Conservation (phyloP, 768 basidiomycete species). For the Ephemerocybe angulata region DNA sequence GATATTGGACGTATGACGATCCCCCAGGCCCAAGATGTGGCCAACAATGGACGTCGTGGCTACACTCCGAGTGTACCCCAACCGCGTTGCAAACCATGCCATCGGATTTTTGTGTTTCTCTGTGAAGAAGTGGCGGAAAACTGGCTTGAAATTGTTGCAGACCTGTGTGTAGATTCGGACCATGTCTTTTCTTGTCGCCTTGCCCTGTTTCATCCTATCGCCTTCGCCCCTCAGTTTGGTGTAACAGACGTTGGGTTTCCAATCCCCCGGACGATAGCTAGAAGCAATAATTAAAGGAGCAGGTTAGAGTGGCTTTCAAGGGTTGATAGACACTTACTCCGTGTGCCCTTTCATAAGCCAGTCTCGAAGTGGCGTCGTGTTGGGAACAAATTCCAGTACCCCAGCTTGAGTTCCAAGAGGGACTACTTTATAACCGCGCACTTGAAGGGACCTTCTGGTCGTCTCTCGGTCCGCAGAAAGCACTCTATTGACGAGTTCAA, state of each 20-base stretch:
- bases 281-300: neutral
- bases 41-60: constrained; percentile 94
- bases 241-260: too few species aligned
- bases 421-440: constrained; percentile 86
- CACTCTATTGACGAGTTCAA: constrained; percentile 80
- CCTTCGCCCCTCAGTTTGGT: constrained; percentile 30
- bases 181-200: constrained; percentile 22
- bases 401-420: constrained; percentile 80
- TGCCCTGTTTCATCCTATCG: constrained; percentile 6
- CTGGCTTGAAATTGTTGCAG: constrained; percentile 61
- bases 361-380: constrained; percentile 59
- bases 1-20: constrained; percentile 91
- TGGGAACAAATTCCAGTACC: constrained; percentile 84
- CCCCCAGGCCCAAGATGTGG: constrained; percentile 87
- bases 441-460: constrained; percentile 60
- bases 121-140: constrained; percentile 93
- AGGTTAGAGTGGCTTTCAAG: neutral
- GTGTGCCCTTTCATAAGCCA: constrained; percentile 67
- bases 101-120: constrained; percentile 86
- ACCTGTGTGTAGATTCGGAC: constrained; percentile 32
- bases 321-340: constrained; percentile 53
- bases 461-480: constrained; percentile 74
- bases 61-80: constrained; percentile 88
- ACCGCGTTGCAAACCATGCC: constrained; percentile 87
- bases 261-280: constrained; percentile 69